These are phyloP conservation scores for Ophiostoma montium DNA, from an alignment of 2,329 filamentous ascomycete species.

Conservation along the genomic window DNA sequence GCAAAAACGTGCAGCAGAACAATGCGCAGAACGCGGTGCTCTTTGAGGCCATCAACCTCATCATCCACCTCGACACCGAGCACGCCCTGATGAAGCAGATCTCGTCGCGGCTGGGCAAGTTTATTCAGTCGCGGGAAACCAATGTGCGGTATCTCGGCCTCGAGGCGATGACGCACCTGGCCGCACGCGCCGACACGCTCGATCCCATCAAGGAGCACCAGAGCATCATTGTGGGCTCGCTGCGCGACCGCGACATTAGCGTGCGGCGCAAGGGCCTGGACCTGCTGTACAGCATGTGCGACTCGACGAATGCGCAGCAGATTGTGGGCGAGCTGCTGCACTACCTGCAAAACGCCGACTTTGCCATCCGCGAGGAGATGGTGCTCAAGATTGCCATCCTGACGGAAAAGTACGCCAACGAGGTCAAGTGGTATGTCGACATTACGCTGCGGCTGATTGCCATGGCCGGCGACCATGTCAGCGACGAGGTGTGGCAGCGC, in stretches of 20 bases:
- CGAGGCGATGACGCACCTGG: slow-evolving; percentile 96
- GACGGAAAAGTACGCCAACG: slow-evolving; percentile 95
- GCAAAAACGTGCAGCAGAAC: slow-evolving; percentile 98
- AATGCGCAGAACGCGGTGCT: slow-evolving; percentile 96
- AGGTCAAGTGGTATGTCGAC: slow-evolving; percentile 98
- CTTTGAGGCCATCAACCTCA: slow-evolving; percentile 96
- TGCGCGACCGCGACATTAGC: slow-evolving; percentile 93
- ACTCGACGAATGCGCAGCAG: slow-evolving; percentile 80
- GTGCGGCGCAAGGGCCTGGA: slow-evolving; percentile 92
- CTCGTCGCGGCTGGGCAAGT: slow-evolving; percentile 77
- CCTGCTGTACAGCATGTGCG: slow-evolving; percentile 98
- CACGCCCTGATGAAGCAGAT: slow-evolving; percentile 93
- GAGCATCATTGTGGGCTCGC: slow-evolving; percentile 82
- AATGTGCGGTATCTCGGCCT: slow-evolving; percentile 93
- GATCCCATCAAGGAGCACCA: slow-evolving; percentile 98
- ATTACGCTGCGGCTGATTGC: slow-evolving; percentile 89
- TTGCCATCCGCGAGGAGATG: slow-evolving; percentile 97
- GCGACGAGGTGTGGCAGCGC: slow-evolving; percentile 97
- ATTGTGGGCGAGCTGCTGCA: slow-evolving; percentile 89
- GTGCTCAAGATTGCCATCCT: slow-evolving; percentile 96
- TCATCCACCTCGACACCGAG: slow-evolving; percentile 94
- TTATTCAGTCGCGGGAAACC: slow-evolving; percentile 92
- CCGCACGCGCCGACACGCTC: slow-evolving; percentile 81
- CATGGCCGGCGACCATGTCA: slow-evolving; percentile 95
- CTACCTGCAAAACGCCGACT: slow-evolving; percentile 92